Evolutionary conservation across 208 protist genomes (phyloP).

Genomic region (Acanthamoeba castellanii): DNA sequence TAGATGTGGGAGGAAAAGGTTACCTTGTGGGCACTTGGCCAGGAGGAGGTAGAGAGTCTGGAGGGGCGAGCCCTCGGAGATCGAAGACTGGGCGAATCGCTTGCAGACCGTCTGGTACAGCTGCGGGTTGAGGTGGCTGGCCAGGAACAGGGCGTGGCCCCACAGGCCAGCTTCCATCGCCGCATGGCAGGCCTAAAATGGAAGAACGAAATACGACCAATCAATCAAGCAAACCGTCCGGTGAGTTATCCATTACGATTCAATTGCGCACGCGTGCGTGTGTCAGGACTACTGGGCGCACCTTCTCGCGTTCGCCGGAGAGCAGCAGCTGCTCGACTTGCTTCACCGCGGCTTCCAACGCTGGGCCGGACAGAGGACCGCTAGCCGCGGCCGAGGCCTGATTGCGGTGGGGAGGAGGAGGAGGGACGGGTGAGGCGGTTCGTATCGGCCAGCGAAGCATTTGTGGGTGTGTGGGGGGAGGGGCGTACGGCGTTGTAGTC

Average conservation of each 20-base stretch:
- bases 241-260: too few species aligned
- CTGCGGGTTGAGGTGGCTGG: conserved; percentile 36
- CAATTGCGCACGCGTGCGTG: too few species aligned
- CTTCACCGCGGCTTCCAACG: not conserved
- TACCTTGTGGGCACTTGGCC: conserved; percentile 47
- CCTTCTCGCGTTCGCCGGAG: not conserved
- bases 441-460: not conserved
- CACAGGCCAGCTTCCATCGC: conserved; percentile 61
- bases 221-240: too few species aligned
- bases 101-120: conserved; percentile 8
- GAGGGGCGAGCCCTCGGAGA: conserved; percentile 55
- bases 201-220: too few species aligned
- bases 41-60: conserved; percentile 68
- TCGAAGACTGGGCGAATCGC: conserved; percentile 25
- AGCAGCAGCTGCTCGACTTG: not conserved
- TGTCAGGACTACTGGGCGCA: not conserved
- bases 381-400: not conserved
- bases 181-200: conserved; percentile 22
- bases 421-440: not conserved
- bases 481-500: not conserved
- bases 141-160: conserved; percentile 50
- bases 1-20: not conserved
- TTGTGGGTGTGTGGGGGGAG: not conserved
- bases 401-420: not conserved
- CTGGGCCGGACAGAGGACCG: not conserved